Conservation (phyloP, 805 yeast genomes). For the Myxozyma nipponensis region DNA sequence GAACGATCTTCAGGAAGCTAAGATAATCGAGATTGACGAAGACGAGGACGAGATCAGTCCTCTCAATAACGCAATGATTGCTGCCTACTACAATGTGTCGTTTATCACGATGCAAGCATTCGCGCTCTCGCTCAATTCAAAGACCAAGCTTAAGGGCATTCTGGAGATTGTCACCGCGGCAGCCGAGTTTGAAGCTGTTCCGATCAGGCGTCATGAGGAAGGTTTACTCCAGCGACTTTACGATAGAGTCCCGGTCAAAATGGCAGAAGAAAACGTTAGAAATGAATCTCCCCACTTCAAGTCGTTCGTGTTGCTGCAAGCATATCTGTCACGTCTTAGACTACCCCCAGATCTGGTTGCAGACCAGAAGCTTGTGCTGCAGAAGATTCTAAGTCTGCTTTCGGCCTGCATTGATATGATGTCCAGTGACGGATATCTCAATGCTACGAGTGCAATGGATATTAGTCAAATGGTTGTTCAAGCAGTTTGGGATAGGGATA, state of each 20-base stretch:
- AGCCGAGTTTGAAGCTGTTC: conserved; percentile 63
- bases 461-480: conserved; percentile 83
- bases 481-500: conserved; percentile 77
- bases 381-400: conserved; percentile 48
- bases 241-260: conserved; percentile 60
- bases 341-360: conserved; percentile 58
- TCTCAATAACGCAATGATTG: conserved; percentile 66
- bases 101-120: conserved; percentile 65
- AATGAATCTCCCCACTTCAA: conserved; percentile 57
- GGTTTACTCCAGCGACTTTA: conserved; percentile 48
- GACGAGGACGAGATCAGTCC: conserved; percentile 48
- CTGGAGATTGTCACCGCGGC: conserved; percentile 65
- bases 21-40: conserved; percentile 54
- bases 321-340: conserved; percentile 65
- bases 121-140: conserved; percentile 47
- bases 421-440: conserved; percentile 74
- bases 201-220: conserved; percentile 61
- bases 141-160: conserved; percentile 57
- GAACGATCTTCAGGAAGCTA: conserved; percentile 57
- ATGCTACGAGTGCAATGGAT: conserved; percentile 81
- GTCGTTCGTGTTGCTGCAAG: conserved; percentile 71
- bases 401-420: conserved; percentile 70
- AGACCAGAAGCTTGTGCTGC: conserved; percentile 56
- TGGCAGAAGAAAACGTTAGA: conserved; percentile 36
- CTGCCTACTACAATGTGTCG: conserved; percentile 66